Base-by-base conservation (phyloP, 805 yeast genomes). In the Ogataea minuta region DNA sequence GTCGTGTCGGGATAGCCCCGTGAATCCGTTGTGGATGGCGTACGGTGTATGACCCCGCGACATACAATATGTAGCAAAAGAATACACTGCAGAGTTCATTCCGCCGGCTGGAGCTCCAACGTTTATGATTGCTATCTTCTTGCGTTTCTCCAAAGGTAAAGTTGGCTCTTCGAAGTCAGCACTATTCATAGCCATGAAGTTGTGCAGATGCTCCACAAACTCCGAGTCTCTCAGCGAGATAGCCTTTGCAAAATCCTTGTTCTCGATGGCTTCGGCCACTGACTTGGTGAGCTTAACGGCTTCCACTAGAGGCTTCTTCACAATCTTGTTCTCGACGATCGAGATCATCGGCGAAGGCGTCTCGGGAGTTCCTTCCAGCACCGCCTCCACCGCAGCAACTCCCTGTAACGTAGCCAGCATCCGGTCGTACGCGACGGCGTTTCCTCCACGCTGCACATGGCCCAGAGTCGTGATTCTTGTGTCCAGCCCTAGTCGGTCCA, bases 371-470 rank as follows among this genome's bases (percentile, higher is more conserved):
- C 84, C 71, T 37, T 84, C 89, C 53, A 93, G 71, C 13, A 93
- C 91, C 2, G 98, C 98, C 45, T 84, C 81, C 14, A 93, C 95
- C 7, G 99, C 98, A 55, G 89, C 98, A 28, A 91, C 96, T 65
- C 98, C 99, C 70, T 93, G 99, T 52, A 91, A 63, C 12, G 99
- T 91, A 27, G 97, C 96, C 53, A 93, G 67, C 59, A 84, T 65
- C 60, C 99, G 78, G 63, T 93, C 99, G 54, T 75, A 87, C 2
- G 98, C 97, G 39, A 90, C 96, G 16, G 99, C 97, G 31, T 95
- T 78, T 64, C 99, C 99, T 69, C 99, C 99, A 67, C 99, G 79
- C 72, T 93, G 99, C 39, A 93, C 97, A 63, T 93, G 99, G 39
- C 99, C 99, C 53, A 93, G 72, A 9, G 95, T 87, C 28, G 99